Base-by-base conservation (phyloP, 2,329 filamentous ascomycete species). In the Metarhizium guizhouense region DNA sequence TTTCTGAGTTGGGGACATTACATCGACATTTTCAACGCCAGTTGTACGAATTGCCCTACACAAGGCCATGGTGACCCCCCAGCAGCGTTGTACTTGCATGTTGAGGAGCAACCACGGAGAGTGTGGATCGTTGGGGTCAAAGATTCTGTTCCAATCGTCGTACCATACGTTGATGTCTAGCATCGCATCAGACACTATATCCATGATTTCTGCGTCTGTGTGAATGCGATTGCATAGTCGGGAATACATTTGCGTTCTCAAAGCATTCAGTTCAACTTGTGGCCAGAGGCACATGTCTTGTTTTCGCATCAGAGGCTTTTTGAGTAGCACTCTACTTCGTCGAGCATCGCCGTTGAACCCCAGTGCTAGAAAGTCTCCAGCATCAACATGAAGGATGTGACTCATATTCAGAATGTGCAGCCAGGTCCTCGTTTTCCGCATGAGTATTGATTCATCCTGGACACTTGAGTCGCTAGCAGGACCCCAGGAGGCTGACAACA, bases 381-480 rank as follows among this genome's bases (percentile, higher is more conserved):
- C 73, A 57, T 76, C 73, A 10, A 76, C 68, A 3, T 71, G 69
- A 16, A 75, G 68, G 60, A 77, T 80, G 57, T 80, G 73, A 29
- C 80, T 77, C 11, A 81, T 64, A 20, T 81, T 75, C 56, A 79
- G 72, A 4, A 80, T 68, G 3, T 75, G 76, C 62, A 80, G 75
- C 78, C 78, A 81, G 0, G 77, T 72, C 43, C 79, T 69, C 0
- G 73, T 66, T 51, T 70, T 71, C 25, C 25, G 25, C 67, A 76
- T 72, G 54, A 78, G 60, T 3, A n/a, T 5, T 2, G 56, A 59
- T 16, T 65, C 59, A 42, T 72, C 69, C 18, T 51, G 49, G 18
- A 47, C 11, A 13, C 11, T 47, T 7, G 6, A 2, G 18, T 47
- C 3, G 13, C 36, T 2, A n/a, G 18, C 16, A 47, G 16, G 3